Evolutionary conservation across 1,284 basidiomycete genomes (phyloP).

Genomic region (Sanghuangporus baumii): DNA sequence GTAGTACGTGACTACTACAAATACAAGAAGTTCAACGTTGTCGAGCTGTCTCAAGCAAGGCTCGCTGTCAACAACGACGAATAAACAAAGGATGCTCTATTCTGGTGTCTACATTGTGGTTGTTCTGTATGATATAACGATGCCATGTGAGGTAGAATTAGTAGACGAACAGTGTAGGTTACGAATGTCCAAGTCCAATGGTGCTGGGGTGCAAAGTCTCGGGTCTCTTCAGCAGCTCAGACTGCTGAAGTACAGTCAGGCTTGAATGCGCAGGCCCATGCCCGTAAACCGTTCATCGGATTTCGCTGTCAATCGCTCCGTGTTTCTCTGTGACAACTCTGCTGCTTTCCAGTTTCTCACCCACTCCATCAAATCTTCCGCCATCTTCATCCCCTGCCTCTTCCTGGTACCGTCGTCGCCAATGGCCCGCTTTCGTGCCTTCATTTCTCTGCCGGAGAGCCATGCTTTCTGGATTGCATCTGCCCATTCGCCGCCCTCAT

Average conservation of each 20-base stretch:
- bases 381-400: constrained; percentile 44
- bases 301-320: not conserved
- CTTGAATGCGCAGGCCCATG: not conserved
- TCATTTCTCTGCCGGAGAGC: constrained; percentile 37
- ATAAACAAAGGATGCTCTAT: not conserved
- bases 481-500: constrained; percentile 70
- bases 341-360: constrained; percentile 28
- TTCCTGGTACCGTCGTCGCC: constrained; percentile 37
- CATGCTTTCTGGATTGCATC: constrained; percentile 50
- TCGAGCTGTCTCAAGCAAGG: constrained; percentile 50
- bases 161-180: not conserved
- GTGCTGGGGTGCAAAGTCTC: not conserved
- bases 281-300: not conserved
- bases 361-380: constrained; percentile 47
- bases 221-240: not conserved
- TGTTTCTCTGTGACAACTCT: not conserved
- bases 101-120: not conserved
- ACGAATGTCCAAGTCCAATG: not conserved
- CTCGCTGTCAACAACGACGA: constrained; percentile 16
- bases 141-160: not conserved
- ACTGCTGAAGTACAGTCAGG: not conserved
- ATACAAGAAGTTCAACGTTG: constrained; percentile 68
- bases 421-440: constrained; percentile 34
- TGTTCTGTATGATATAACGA: not conserved
- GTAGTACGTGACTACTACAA: constrained; percentile 66